phyloP scores from a whole-genome alignment of 139 green algal species.

The Closterium sp. region DNA sequence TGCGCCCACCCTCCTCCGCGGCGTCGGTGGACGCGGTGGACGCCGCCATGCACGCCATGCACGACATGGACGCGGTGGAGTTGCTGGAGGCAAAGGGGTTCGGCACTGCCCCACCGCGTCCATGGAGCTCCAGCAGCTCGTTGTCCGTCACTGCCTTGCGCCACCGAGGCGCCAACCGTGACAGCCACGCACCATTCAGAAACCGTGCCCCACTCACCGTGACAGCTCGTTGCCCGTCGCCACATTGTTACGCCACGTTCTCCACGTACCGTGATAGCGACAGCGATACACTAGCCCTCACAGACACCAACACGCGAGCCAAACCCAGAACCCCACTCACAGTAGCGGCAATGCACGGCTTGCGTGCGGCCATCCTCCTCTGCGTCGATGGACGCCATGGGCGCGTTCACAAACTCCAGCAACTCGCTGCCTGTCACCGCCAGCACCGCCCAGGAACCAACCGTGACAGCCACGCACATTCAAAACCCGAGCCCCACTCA shows the following conservation, averaged over 20 bases:
- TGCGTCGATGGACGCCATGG: not conserved
- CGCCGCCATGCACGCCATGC: too few species aligned
- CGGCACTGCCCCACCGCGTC: too few species aligned
- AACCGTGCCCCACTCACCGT: too few species aligned
- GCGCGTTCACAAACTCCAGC: too few species aligned
- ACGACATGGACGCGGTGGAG: not conserved
- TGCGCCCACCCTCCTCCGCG: constrained; percentile 36
- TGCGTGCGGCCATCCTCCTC: not conserved
- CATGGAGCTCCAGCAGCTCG: too few species aligned
- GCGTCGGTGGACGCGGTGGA: constrained; percentile 24
- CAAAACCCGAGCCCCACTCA: not conserved
- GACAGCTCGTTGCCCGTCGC: too few species aligned
- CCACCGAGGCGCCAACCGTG: too few species aligned
- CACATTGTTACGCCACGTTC: too few species aligned
- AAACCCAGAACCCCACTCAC: not conserved
- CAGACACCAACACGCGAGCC: not conserved
- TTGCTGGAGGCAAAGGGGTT: not conserved
- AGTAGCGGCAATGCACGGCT: not conserved
- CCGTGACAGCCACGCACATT: not conserved
- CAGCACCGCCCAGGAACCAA: too few species aligned
- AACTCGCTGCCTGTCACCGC: too few species aligned
- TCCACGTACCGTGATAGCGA: too few species aligned
- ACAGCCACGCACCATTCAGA: too few species aligned
- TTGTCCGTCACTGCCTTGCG: not conserved
- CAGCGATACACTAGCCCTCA: not conserved